These are phyloP conservation scores for Podaxis carcinomalis DNA, from an alignment of 768 basidiomycete genomes.

Conservation along the genomic window DNA sequence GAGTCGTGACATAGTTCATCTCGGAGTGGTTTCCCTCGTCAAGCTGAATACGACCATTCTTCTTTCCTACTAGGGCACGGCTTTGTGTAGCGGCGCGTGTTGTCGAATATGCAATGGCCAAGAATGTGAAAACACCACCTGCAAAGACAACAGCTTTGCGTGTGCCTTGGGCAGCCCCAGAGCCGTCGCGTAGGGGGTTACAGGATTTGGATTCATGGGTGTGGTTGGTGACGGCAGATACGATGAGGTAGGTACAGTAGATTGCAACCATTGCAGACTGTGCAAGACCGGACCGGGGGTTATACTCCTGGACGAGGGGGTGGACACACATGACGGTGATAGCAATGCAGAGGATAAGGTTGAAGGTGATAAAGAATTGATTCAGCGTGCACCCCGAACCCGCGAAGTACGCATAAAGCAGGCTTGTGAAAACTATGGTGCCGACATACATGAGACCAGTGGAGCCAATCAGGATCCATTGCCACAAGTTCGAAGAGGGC, in stretches of 20 bases:
- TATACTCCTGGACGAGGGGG: slow-evolving; percentile 84
- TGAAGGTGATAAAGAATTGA: slow-evolving; percentile 96
- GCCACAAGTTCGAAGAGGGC: slow-evolving; percentile 78
- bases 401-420: slow-evolving; percentile 92
- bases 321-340: slow-evolving; percentile 82
- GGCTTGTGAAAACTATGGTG: slow-evolving; percentile 78
- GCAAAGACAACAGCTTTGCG: slow-evolving; percentile 84
- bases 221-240: slow-evolving; percentile 92
- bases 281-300: slow-evolving; percentile 91
- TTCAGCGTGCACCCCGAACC: slow-evolving; percentile 85
- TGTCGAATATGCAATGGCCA: slow-evolving; percentile 97
- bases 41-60: slow-evolving; percentile 61
- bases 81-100: slow-evolving; percentile 94
- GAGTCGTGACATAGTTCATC: slow-evolving; percentile 72
- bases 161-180: slow-evolving; percentile 40
- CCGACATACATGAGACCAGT: slow-evolving; percentile 86
- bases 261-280: slow-evolving; percentile 97
- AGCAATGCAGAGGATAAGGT: slow-evolving; percentile 75
- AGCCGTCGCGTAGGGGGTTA: slow-evolving; percentile 78
- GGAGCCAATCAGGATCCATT: slow-evolving; percentile 91
- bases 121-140: slow-evolving; percentile 94
- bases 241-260: slow-evolving; percentile 94
- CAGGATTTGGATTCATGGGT: slow-evolving; percentile 68
- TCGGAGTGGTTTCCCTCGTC: slow-evolving; percentile 62
- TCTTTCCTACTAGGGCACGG: slow-evolving; percentile 80